Evolutionary conservation across 768 basidiomycete genomes (phyloP).

Genomic region (Tremella fuciformis): DNA sequence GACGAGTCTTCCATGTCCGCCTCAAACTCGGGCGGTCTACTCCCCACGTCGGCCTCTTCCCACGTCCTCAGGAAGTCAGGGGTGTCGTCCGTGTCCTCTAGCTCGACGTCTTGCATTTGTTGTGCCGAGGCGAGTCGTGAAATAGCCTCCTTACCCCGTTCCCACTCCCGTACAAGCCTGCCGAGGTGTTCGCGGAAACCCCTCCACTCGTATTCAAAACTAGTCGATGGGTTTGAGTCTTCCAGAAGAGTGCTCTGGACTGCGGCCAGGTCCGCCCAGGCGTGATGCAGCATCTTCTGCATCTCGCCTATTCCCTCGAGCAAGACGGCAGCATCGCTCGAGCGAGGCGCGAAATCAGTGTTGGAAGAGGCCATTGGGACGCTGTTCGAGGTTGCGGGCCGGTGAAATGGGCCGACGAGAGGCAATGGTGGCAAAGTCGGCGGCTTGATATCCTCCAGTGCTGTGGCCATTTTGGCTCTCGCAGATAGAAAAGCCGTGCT

Average conservation of each 20-base stretch:
- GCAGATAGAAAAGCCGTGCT: neutral
- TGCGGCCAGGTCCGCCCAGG: constrained; percentile 3
- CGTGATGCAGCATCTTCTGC: constrained; percentile 8
- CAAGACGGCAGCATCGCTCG: constrained; percentile 3
- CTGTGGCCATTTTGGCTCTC: neutral
- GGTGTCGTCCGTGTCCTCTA: neutral
- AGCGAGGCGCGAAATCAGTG: constrained; percentile 13
- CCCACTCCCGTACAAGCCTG: constrained; percentile 39
- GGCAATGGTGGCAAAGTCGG: too few species aligned
- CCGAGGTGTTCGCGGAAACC: constrained; percentile 35
- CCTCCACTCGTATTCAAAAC: constrained; percentile 32
- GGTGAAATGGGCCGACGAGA: neutral
- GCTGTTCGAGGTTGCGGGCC: neutral
- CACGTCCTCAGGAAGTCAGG: constrained; percentile 14
- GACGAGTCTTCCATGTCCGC: neutral
- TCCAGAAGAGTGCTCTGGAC: neutral
- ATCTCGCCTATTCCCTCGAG: constrained; percentile 7
- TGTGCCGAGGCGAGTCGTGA: constrained; percentile 7
- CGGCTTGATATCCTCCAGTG: neutral
- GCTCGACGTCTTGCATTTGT: neutral
- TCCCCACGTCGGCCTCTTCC: constrained; percentile 8
- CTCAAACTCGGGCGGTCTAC: neutral
- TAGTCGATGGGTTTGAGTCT: neutral
- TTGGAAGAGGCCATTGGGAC: too few species aligned
- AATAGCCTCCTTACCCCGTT: constrained; percentile 34